Percentiles rank a stretch among this genome's conserved stretches.
phyloP scores from a whole-genome alignment of 768 basidiomycete species.

The Tephrocybe sp. region DNA sequence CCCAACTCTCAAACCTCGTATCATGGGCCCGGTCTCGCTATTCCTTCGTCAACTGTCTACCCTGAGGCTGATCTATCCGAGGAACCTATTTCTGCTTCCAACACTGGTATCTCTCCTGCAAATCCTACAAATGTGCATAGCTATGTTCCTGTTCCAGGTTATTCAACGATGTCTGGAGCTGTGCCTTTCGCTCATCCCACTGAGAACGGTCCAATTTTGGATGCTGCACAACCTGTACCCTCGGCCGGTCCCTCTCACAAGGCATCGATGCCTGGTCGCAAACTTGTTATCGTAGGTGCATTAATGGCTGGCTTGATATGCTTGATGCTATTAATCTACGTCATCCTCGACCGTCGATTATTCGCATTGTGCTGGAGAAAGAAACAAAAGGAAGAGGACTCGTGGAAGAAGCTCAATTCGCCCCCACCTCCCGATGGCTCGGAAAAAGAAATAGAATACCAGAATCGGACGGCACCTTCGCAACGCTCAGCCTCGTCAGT shows the following conservation, averaged over 20 bases:
- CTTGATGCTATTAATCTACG: slow-evolving; percentile 13
- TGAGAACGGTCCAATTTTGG: not conserved
- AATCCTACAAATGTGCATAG: not conserved
- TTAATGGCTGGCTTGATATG: slow-evolving; percentile 17
- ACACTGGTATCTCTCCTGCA: not conserved
- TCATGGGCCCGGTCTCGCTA: not conserved
- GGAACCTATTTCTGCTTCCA: too few species aligned
- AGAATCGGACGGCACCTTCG: not conserved
- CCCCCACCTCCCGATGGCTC: slow-evolving; percentile 10
- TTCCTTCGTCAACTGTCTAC: not conserved
- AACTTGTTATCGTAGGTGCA: slow-evolving; percentile 15
- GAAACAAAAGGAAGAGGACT: slow-evolving; percentile 2
- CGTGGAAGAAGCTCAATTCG: slow-evolving; percentile 11
- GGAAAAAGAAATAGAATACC: slow-evolving; percentile 11
- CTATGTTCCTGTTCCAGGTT: not conserved
- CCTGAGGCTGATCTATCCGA: not conserved
- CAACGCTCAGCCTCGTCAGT: slow-evolving; percentile 8
- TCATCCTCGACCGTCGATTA: slow-evolving; percentile 9
- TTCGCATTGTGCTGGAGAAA: slow-evolving; percentile 9
- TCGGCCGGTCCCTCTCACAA: not conserved
- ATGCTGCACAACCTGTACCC: not conserved
- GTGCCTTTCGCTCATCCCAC: not conserved
- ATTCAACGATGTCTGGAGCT: not conserved
- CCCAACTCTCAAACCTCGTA: slow-evolving; percentile 2
- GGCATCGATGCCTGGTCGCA: slow-evolving; percentile 1